Conservation (phyloP, 108 stramenopile genomes). For the Discostella stelligeroides region DNA sequence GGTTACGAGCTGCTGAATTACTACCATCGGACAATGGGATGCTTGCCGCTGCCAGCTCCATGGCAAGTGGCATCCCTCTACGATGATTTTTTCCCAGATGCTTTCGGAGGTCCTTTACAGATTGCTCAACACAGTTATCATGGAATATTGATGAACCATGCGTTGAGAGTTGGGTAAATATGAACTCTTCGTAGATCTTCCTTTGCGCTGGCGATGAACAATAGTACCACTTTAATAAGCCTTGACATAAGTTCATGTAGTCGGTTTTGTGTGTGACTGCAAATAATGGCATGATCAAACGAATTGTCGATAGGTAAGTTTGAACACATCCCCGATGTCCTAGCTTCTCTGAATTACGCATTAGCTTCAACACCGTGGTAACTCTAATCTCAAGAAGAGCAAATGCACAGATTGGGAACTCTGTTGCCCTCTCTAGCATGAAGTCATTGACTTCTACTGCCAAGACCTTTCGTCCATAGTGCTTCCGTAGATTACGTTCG, state of each 20-base stretch:
- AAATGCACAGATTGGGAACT: constrained; percentile 4
- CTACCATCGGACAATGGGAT: not conserved
- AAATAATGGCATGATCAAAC: constrained; percentile 12
- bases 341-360: constrained; percentile 5
- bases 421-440: constrained; percentile 9
- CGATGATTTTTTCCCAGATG: not conserved
- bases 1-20: not conserved
- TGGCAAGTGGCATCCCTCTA: constrained; percentile 8
- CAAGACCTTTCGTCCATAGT: too few relatives aligned
- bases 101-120: not conserved
- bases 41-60: too few relatives aligned
- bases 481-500: not conserved
- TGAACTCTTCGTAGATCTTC: constrained; percentile 15
- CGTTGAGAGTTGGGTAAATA: constrained; percentile 8
- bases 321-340: constrained; percentile 4
- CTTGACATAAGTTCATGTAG: constrained; percentile 2
- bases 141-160: constrained; percentile 9
- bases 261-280: too few relatives aligned
- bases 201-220: too few relatives aligned
- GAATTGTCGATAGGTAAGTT: constrained; percentile 1
- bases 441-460: too few relatives aligned
- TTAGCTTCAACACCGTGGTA: constrained; percentile 2
- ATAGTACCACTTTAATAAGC: constrained; percentile 21
- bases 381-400: constrained; percentile 14
- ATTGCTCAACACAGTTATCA: constrained; percentile 2